Evolutionary conservation across 192 early-diverging fungal genomes (phyloP), one percentile per base, ranked within the genome.

Genomic region (Coemansia sp.): DNA sequence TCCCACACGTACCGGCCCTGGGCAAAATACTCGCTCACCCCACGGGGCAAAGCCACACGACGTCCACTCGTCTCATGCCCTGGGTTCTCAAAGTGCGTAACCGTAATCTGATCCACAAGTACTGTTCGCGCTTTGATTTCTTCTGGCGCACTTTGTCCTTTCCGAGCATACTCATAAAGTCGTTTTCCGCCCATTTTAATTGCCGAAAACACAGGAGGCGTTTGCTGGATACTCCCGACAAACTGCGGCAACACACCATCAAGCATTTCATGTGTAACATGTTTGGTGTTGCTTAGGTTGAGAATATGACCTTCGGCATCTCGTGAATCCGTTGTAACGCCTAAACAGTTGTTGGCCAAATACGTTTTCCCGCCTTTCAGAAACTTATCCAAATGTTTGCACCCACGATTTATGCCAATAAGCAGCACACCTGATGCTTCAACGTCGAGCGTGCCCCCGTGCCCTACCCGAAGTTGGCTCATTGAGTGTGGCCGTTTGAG

Each of bases 121-220:
- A 75, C 73, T 1, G 14, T 27, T 0, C 78, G 61, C 13, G 73
- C 24, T 52, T 62, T 57, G 27, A 75, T 32, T 37, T 18, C 29
- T 10, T 32, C 26, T 0, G 73, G 78, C 1, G 63, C 35, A 9
- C 14, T 7, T 9, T 73, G 52, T 1, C 85, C 85, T 13, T 68
- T 63, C 7, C 90, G 82, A 0, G 90, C 89, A 66, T 91, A 91
- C 16, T 91, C 85, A 54, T 91, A 90, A 10, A 92, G 64, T 24
- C 87, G 62, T 58, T 86, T 85, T 20, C 90, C 90, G 39, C 90
- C 81, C 35, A 92, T 75, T 27, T 71, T 82, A 16, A 91, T 59
- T 1, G 89, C 90, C 48, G 89, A 90, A 68, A 90, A 91, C 82
- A 88, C 43, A 0, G 90, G 89, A 16, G 90, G 90, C 4, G 57